Conservation (phyloP, 805 yeast genomes). For the Metschnikowia bowlesiae region DNA sequence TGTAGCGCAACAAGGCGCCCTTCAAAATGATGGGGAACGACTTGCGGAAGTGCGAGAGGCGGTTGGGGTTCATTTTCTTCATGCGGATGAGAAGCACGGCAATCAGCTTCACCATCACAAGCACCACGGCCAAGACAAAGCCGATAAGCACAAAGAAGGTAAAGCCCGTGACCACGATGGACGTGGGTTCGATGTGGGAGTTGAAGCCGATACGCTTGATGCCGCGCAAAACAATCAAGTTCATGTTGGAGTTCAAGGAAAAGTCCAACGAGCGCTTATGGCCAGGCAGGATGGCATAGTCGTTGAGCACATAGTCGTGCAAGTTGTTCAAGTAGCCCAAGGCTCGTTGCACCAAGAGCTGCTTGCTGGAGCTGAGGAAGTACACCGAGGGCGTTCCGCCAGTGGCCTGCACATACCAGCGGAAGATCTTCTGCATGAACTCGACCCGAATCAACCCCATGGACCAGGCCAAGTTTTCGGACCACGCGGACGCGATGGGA, state of each 20-base stretch:
- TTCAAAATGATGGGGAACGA: constrained; percentile 61
- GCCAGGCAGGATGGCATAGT: constrained; percentile 7
- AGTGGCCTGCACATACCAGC: constrained; percentile 84
- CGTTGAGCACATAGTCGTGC: constrained; percentile 18
- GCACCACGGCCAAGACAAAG: constrained; percentile 59
- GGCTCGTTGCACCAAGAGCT: constrained; percentile 74
- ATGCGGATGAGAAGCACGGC: constrained; percentile 45
- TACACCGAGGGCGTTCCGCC: constrained; percentile 81
- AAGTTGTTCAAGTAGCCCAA: constrained; percentile 26
- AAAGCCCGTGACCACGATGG: constrained; percentile 81
- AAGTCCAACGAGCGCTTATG: constrained; percentile 30
- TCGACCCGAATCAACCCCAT: constrained; percentile 77
- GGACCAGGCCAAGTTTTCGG: constrained; percentile 90
- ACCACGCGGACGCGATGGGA: constrained; percentile 90
- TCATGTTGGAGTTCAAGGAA: constrained; percentile 47
- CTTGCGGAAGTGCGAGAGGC: constrained; percentile 46
- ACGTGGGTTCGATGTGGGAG: constrained; percentile 75
- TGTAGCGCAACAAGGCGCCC: constrained; percentile 74
- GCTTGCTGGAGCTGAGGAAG: constrained; percentile 54
- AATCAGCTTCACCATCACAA: constrained; percentile 50
- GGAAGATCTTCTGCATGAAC: constrained; percentile 80
- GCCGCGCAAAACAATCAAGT: constrained; percentile 73
- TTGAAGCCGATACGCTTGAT: constrained; percentile 77
- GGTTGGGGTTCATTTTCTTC: constrained; percentile 47
- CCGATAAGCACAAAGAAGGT: constrained; percentile 80